These are phyloP conservation scores for Stemphylium lycopersici DNA, from an alignment of 2,329 filamentous ascomycete species.

Conservation along the genomic window DNA sequence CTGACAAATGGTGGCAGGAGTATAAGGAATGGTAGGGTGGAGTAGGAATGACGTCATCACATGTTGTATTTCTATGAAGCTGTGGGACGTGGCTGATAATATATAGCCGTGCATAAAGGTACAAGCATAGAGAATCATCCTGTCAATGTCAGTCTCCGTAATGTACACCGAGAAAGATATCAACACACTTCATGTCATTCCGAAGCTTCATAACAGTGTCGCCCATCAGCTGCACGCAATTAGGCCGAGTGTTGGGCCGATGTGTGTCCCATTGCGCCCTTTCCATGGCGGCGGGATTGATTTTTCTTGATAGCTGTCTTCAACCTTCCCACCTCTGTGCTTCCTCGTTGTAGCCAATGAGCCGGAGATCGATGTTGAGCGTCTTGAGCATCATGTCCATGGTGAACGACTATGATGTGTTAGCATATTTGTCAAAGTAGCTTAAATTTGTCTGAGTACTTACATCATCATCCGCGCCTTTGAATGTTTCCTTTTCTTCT, in stretches of 20 bases:
- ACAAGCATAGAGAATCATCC: slow-evolving; percentile 3
- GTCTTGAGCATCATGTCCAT: slow-evolving; percentile 73
- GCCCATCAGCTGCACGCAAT: not conserved
- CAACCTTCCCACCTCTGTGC: slow-evolving; percentile 64
- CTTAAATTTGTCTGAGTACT: slow-evolving; percentile 21
- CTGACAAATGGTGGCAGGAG: not conserved
- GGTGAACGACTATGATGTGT: slow-evolving; percentile 61
- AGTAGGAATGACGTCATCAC: slow-evolving; percentile 8
- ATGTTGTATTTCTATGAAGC: not conserved
- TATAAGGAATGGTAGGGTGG: not conserved
- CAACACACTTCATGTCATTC: not conserved
- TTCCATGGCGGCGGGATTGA: not conserved
- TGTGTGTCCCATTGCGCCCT: not conserved
- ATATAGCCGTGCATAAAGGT: not conserved
- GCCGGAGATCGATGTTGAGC: slow-evolving; percentile 65
- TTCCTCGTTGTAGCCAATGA: slow-evolving; percentile 68
- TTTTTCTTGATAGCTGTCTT: slow-evolving; percentile 19
- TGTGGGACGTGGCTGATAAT: not conserved
- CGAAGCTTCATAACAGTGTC: not conserved
- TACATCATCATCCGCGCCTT: slow-evolving; percentile 48
- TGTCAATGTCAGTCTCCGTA: not conserved
- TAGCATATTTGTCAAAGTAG: slow-evolving; percentile 7
- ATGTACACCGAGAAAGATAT: not conserved
- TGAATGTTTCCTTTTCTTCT: slow-evolving; percentile 48
- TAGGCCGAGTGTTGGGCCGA: not conserved